Evolutionary conservation across 2,329 filamentous ascomycete genomes (phyloP).

Genomic region (Aspergillus ochraceus): DNA sequence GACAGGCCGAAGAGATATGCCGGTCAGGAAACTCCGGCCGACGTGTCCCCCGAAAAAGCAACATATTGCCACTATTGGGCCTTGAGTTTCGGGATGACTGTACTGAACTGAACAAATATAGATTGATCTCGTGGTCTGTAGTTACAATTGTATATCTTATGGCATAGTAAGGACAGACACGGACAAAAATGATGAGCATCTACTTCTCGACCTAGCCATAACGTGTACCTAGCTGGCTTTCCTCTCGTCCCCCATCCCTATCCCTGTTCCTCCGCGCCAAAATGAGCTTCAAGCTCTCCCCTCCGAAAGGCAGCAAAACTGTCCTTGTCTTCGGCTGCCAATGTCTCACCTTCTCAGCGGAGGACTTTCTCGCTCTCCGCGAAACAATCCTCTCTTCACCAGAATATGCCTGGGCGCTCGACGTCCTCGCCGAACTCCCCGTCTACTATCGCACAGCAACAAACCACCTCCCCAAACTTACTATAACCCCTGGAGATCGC

Average conservation of each 20-base stretch:
- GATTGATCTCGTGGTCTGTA: no score
- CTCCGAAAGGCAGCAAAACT: not conserved
- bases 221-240: no score
- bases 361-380: slow-evolving; percentile 15
- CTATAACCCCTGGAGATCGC: not conserved
- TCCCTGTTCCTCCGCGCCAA: not conserved
- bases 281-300: not conserved
- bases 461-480: slow-evolving; percentile 7
- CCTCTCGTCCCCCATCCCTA: no score
- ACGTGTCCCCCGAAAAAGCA: not conserved
- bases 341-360: slow-evolving; percentile 15
- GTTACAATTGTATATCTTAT: no score
- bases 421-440: slow-evolving; percentile 14
- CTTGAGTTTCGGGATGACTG: no score
- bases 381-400: slow-evolving; percentile 9
- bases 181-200: not conserved
- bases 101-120: no score
- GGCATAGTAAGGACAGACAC: not conserved
- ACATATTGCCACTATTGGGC: not conserved
- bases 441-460: slow-evolving; percentile 11
- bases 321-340: slow-evolving; percentile 21
- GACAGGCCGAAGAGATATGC: slow-evolving; percentile 16
- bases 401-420: slow-evolving; percentile 16
- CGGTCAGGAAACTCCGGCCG: slow-evolving; percentile 18
- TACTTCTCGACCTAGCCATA: not conserved